phyloP scores from a whole-genome alignment of 139 green algal genomes.

The Nannochloris sp. region DNA sequence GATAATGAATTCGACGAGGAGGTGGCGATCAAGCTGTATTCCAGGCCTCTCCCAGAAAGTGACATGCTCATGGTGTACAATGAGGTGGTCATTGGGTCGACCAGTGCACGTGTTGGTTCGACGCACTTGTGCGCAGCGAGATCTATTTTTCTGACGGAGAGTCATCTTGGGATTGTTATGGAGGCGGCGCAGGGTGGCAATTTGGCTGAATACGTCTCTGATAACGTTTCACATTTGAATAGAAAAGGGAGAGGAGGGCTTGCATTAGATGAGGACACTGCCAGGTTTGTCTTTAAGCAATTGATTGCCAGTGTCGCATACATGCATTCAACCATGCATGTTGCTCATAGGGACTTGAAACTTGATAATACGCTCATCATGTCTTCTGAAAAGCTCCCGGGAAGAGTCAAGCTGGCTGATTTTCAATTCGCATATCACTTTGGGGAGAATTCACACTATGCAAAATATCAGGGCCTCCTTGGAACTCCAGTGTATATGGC shows the following conservation, averaged over 20 bases:
- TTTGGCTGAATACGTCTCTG: constrained; percentile 15
- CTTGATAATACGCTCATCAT: constrained; percentile 54
- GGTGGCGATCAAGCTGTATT: constrained; percentile 22
- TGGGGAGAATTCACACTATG: not conserved
- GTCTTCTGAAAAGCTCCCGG: not conserved
- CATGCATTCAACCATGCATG: constrained; percentile 34
- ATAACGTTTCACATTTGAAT: constrained; percentile 7
- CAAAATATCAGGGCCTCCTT: constrained; percentile 8
- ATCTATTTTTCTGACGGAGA: constrained; percentile 58
- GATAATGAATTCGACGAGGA: not conserved
- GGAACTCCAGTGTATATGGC: constrained; percentile 56
- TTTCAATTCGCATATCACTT: constrained; percentile 54
- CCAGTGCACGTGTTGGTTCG: not conserved
- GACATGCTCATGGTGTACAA: constrained; percentile 13
- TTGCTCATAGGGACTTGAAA: constrained; percentile 41
- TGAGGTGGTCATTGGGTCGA: constrained; percentile 50
- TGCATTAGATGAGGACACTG: constrained; percentile 36
- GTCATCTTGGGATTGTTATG: constrained; percentile 65
- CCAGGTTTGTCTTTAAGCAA: constrained; percentile 63
- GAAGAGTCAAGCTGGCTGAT: constrained; percentile 58
- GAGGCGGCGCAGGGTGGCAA: constrained; percentile 53
- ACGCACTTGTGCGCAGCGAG: not conserved
- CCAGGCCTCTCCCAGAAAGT: constrained; percentile 8
- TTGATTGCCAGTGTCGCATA: constrained; percentile 50
- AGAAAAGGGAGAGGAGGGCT: constrained; percentile 1